Base-by-base conservation (phyloP, 2,329 filamentous ascomycete species). In the Metarhizium robertsii region DNA sequence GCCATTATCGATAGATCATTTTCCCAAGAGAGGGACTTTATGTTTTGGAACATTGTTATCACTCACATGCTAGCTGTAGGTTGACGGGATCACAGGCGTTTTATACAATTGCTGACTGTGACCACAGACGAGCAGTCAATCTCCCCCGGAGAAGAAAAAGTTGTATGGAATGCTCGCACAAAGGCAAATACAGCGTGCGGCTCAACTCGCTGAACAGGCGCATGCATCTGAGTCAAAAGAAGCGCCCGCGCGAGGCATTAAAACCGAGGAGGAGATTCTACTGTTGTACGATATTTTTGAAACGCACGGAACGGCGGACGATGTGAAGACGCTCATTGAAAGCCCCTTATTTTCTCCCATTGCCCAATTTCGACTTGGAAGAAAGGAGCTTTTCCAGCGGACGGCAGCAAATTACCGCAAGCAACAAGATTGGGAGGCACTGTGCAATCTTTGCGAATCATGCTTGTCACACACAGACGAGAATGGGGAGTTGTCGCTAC, bases 1-100 rank as follows among this genome's bases (percentile, higher is more conserved):
- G 76, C 77, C 1, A 73, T 75, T 0, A 61, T 82, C 30, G 79
- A 82, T 57, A 76, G 76, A 62, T 75, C 75, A 0, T 77, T 79
- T 52, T 69, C 76, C 2, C 66, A 71, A 32, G 77, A 81, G 25
- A 69, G 75, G 34, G 67, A 68, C 2, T 77, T 75, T 55, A 69
- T 80, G 64, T 82, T 81, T 58, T 79, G 75, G 73, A 81, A 78
- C 58, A 81, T 83, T 59, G 68, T 74, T 20, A 70, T 79, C 16
- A 82, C 78, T 0, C 76, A 79, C 57, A 62, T 82, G 36, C 71
- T 82, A 54, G 75, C 80, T 54, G 79, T 82, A 64, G 62, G 75
- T 64, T 32, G 14, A 30, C 5, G 13, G 14, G 6, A 11, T 55
- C 20, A 16, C 45, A 3, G 47, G 16, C 18, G 14, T 20, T 55